These are phyloP conservation scores for Tolypocladium nubicola DNA, from an alignment of 2,329 filamentous ascomycete genomes.

Conservation along the genomic window DNA sequence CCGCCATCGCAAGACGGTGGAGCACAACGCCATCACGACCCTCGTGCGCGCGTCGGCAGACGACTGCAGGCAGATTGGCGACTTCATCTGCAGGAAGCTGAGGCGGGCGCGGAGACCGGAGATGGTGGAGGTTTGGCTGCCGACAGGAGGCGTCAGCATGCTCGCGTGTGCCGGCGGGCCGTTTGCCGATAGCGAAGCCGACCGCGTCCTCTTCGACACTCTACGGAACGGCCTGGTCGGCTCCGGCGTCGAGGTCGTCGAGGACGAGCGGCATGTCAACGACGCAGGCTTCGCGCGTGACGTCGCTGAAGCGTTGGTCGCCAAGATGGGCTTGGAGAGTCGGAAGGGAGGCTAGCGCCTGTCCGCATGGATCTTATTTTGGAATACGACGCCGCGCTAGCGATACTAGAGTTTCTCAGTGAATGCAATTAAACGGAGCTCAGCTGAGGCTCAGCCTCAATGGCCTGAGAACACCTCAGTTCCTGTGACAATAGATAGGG, in stretches of 20 bases:
- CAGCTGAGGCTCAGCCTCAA: background rate
- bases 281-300: slow-evolving; percentile 37
- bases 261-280: slow-evolving; percentile 43
- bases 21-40: slow-evolving; percentile 57
- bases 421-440: background rate
- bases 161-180: slow-evolving; percentile 41
- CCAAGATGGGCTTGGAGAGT: slow-evolving; percentile 12
- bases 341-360: background rate
- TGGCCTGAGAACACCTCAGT: background rate
- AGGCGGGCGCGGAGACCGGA: slow-evolving; percentile 24
- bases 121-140: slow-evolving; percentile 46
- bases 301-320: slow-evolving; percentile 30
- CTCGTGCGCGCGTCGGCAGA: slow-evolving; percentile 51
- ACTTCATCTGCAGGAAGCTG: slow-evolving; percentile 45
- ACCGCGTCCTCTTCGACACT: slow-evolving; percentile 40
- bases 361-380: too few species aligned
- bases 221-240: slow-evolving; percentile 37
- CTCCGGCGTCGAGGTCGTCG: slow-evolving; percentile 36
- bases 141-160: slow-evolving; percentile 49
- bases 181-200: slow-evolving; percentile 36
- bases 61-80: slow-evolving; percentile 45
- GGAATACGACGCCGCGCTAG: background rate
- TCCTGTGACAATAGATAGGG: too few species aligned
- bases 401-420: too few species aligned
- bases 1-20: slow-evolving; percentile 38